A percentile compares a stretch with the other conserved stretches of the same genome.
Evolutionary conservation across 2,329 filamentous ascomycete species (phyloP).

Genomic region (Cercospora zeae-maydis): DNA sequence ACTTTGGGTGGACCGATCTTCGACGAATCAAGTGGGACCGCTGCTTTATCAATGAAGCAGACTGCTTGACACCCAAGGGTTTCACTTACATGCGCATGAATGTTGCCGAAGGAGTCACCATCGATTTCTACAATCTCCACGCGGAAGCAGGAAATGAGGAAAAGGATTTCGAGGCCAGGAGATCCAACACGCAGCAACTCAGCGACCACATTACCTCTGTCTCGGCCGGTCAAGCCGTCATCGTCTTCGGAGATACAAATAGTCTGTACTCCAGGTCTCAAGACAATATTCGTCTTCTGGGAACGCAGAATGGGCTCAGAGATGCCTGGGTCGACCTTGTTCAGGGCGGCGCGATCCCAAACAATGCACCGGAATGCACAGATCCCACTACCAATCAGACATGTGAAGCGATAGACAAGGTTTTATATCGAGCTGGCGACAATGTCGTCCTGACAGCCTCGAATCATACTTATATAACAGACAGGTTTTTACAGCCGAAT

Average conservation of each 20-base stretch:
- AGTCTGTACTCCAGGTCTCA: constrained; percentile 57
- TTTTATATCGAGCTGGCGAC: constrained; percentile 53
- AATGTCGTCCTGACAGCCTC: constrained; percentile 21
- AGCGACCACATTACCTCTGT: constrained; percentile 54
- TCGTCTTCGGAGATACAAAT: constrained; percentile 65
- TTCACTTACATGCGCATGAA: constrained; percentile 63
- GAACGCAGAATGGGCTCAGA: constrained; percentile 51
- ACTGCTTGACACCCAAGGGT: constrained; percentile 67
- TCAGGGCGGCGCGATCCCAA: not conserved
- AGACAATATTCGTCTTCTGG: constrained; percentile 53
- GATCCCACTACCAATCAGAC: constrained; percentile 54
- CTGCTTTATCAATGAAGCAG: constrained; percentile 55
- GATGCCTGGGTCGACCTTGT: constrained; percentile 59
- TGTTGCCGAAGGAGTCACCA: constrained; percentile 52
- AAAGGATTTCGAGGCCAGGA: constrained; percentile 55
- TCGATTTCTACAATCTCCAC: constrained; percentile 66
- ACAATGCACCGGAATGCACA: constrained; percentile 41
- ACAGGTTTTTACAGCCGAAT: constrained; percentile 55
- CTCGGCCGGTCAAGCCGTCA: constrained; percentile 58
- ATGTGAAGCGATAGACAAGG: constrained; percentile 67
- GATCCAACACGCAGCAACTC: constrained; percentile 58
- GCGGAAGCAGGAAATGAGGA: constrained; percentile 57
- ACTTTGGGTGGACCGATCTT: constrained; percentile 56
- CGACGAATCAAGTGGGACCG: constrained; percentile 57
- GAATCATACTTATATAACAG: constrained; percentile 29